Evolutionary conservation across 2,329 filamentous ascomycete genomes (phyloP), one percentile per base, ranked within the genome.

Genomic region (Pseudophaeomoniella oleicola): DNA sequence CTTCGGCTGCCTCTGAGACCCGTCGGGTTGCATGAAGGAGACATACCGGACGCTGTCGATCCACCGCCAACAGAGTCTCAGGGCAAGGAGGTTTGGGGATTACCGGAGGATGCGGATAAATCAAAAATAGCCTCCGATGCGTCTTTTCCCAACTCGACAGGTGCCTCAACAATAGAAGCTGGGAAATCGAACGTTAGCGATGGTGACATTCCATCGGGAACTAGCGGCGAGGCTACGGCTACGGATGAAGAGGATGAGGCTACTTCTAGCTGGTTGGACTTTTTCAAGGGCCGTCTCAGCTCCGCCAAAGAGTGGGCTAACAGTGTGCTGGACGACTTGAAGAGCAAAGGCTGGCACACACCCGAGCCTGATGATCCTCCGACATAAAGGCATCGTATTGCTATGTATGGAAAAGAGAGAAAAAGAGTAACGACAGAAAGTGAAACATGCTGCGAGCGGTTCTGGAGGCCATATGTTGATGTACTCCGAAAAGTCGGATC

Each of bases 1-100:
- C 61, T 94, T 16, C 58, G 56, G 34, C 56, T 67, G 4, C 63
- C 63, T n/a, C 42, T 67, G 31, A 53, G 57, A 34, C 53, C 62
- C 4, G 48, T 59, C 2, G 63, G 63, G 2, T 47, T 64, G 16
- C 63, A 67, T 46, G 62, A 59, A 6, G 62, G 64, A 37, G 46
- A 53, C 37, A 44, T 47, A 1, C 56, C 58, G n/a, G 6, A 6
- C n/a, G 22, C 22, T n/a, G 22, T 9, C n/a, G 22, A 27, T 27
- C 22, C 22, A 9, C 22, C 22, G n/a, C 22, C 22, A 27, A 27
- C 22, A 27, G n/a, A 27, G 9, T 27, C 22, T 4, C 37, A 19
- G 5, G 32, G 40, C 5, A 44, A 45, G 3, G 16, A 39, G 18
- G 5, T 39, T 38, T 13, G 17, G 11, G 32, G 34, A 11, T 30